phyloP scores from a whole-genome alignment of 139 green algal species.

The Chlamydomonas eustigma region DNA sequence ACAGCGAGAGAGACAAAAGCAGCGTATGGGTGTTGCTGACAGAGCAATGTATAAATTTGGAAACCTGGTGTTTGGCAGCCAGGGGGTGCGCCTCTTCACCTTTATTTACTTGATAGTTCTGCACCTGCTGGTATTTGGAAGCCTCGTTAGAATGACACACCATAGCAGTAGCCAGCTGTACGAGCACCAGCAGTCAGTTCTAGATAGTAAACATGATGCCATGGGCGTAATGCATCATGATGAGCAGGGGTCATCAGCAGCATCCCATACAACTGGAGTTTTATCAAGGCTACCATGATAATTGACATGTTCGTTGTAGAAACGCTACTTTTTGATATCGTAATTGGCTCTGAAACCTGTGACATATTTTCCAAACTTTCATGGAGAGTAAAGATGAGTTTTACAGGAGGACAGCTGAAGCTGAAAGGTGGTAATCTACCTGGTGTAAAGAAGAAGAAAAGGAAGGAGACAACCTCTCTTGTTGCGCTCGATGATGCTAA shows the following conservation, averaged over 20 bases:
- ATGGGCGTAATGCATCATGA: conserved; percentile 8
- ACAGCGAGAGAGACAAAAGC: conserved; percentile 39
- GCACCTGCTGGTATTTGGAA: conserved; percentile 76
- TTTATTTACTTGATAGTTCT: conserved; percentile 82
- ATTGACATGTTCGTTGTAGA: no score
- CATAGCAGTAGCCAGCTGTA: conserved; percentile 24
- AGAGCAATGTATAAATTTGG: conserved; percentile 44
- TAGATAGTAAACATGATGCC: not conserved
- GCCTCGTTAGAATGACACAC: conserved; percentile 51
- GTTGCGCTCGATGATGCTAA: conserved; percentile 1
- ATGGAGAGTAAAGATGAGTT: no score
- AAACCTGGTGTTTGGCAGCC: conserved; percentile 58
- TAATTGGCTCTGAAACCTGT: no score
- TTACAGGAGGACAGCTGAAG: conserved; percentile 80
- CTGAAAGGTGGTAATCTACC: conserved; percentile 74
- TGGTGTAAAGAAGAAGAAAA: conserved; percentile 82
- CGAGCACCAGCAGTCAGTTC: not conserved
- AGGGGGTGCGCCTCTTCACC: conserved; percentile 60
- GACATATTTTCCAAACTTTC: no score
- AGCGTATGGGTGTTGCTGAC: conserved; percentile 29
- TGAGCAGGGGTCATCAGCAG: no score
- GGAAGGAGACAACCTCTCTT: conserved; percentile 39
- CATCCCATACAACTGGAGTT: no score
- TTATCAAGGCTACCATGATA: no score
- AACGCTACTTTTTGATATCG: no score